phyloP scores from a whole-genome alignment of 352 stramenopile species.

The Phytophthora tentaculata region DNA sequence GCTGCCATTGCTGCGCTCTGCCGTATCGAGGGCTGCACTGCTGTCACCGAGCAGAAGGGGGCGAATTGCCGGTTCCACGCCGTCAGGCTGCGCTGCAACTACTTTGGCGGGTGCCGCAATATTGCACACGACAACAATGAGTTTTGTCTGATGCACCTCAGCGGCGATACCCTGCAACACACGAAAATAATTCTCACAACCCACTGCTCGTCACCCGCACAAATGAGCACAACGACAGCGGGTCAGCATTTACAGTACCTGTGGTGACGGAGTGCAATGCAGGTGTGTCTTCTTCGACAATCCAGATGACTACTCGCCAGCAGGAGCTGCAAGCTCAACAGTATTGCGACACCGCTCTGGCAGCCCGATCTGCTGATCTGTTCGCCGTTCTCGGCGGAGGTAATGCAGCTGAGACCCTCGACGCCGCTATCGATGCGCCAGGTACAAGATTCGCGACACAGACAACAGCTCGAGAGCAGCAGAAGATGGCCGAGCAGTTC shows the following conservation, averaged over 20 bases:
- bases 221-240: not conserved
- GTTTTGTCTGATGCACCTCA: constrained; percentile 14
- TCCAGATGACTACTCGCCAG: not conserved
- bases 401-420: not conserved
- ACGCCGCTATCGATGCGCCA: not conserved
- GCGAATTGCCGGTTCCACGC: constrained; percentile 12
- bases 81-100: constrained; percentile 7
- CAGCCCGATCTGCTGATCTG: constrained; percentile 4
- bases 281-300: not conserved
- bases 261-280: not conserved
- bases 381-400: constrained; percentile 1
- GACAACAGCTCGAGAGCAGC: constrained; percentile 13
- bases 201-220: too few species aligned
- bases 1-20: not conserved
- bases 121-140: not conserved
- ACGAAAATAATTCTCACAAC: too few species aligned
- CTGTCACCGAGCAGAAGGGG: not conserved
- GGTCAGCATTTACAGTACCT: not conserved
- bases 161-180: not conserved
- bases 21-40: not conserved
- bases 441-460: not conserved
- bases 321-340: constrained; percentile 12
- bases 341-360: constrained; percentile 9
- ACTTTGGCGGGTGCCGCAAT: constrained; percentile 7
- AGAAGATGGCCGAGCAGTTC: constrained; percentile 11